Conservation (phyloP, 2,329 filamentous ascomycete genomes). For the Cercospora berteroae region DNA sequence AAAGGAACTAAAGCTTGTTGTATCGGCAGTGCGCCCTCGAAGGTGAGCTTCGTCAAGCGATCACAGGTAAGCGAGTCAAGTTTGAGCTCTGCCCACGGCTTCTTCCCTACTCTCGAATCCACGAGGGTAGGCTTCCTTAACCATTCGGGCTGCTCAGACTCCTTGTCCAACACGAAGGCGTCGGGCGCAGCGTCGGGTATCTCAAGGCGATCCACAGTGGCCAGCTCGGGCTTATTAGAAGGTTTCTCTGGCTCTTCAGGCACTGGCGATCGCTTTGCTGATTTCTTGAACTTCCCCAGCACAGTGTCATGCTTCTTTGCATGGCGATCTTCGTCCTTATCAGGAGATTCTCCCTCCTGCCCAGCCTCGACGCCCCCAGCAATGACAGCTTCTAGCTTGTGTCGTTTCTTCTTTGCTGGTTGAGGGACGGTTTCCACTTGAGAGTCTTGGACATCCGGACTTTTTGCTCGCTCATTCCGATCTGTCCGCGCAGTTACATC, state of each 20-base stretch:
- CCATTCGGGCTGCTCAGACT: conserved; percentile 79
- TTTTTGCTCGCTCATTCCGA: background rate
- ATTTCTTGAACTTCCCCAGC: conserved; percentile 48
- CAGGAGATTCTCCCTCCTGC: conserved; percentile 33
- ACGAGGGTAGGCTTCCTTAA: conserved; percentile 61
- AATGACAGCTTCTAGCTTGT: conserved; percentile 40
- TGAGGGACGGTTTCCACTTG: background rate
- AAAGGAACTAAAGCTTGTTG: conserved; percentile 79
- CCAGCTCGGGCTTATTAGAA: conserved; percentile 25
- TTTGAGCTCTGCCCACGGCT: conserved; percentile 6
- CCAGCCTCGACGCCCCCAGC: conserved; percentile 33
- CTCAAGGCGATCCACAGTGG: conserved; percentile 58
- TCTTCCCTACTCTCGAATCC: background rate
- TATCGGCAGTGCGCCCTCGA: conserved; percentile 71
- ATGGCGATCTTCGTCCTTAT: conserved; percentile 30
- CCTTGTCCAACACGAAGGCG: conserved; percentile 59
- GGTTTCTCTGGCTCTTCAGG: conserved; percentile 25
- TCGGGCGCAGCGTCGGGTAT: conserved; percentile 38
- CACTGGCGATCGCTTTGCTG: conserved; percentile 20
- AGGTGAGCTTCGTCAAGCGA: conserved; percentile 65
- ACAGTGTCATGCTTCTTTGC: conserved; percentile 38
- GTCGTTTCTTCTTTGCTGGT: conserved; percentile 48
- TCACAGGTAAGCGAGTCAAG: conserved; percentile 33
- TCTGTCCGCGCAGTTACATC: background rate
- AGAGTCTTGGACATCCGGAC: background rate